A percentile compares a stretch with the other conserved stretches of the same genome.
These are phyloP conservation scores for Forsythia viridissima DNA, from an alignment of 257 asterid genomes.

Conservation along the genomic window DNA sequence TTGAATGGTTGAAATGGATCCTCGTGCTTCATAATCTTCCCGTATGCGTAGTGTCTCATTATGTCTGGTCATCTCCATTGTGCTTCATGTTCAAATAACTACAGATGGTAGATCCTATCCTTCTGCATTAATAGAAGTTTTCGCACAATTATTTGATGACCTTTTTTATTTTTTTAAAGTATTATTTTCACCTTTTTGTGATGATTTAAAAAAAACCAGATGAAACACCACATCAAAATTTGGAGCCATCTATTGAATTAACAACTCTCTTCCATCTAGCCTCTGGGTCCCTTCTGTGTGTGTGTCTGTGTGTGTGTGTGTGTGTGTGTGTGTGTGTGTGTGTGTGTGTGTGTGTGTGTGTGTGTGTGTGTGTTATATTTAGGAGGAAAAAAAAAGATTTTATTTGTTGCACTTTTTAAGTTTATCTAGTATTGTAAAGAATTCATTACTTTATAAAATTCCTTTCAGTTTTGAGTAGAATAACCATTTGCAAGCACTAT, in stretches of 20 bases:
- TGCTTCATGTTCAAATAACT: constrained; percentile 15
- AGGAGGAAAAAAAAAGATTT: too few relatives aligned
- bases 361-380: too few relatives aligned
- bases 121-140: neutral
- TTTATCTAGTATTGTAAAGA: too few relatives aligned
- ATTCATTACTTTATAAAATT: neutral
- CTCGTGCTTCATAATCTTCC: neutral
- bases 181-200: neutral
- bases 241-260: neutral
- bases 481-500: too few relatives aligned
- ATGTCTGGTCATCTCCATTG: neutral
- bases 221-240: neutral
- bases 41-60: neutral
- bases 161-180: neutral
- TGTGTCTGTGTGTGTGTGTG: too few relatives aligned
- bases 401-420: neutral
- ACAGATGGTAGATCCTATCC: constrained; percentile 28
- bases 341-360: neutral
- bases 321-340: too few relatives aligned
- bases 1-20: neutral
- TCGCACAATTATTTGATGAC: constrained; percentile 17
- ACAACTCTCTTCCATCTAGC: neutral
- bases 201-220: neutral
- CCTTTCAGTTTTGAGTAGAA: too few relatives aligned
- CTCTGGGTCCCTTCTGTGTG: neutral